These are phyloP conservation scores for Lagenidium giganteum DNA, from an alignment of 352 stramenopile genomes.

Conservation along the genomic window DNA sequence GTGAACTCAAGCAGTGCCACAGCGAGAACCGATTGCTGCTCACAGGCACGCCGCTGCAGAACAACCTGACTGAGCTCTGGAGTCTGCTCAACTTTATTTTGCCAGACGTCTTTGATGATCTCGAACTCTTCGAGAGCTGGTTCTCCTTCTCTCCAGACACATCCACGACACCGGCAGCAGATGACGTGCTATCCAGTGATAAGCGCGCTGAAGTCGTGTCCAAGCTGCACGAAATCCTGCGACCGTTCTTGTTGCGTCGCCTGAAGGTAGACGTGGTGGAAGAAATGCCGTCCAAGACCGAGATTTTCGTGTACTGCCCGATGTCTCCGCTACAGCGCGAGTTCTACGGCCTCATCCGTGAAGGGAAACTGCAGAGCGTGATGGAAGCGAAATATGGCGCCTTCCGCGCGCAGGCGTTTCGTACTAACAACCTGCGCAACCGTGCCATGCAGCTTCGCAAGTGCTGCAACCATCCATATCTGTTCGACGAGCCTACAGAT, in stretches of 20 bases:
- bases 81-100: slow-evolving; percentile 98
- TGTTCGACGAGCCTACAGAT: slow-evolving; percentile 81
- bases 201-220: slow-evolving; percentile 92
- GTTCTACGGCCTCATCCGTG: slow-evolving; percentile 93
- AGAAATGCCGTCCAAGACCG: slow-evolving; percentile 95
- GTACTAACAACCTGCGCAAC: slow-evolving; percentile 60
- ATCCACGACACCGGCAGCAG: slow-evolving; percentile 27
- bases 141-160: slow-evolving; percentile 96
- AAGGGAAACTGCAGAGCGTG: slow-evolving; percentile 82
- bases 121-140: slow-evolving; percentile 98
- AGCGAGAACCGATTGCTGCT: slow-evolving; percentile 94
- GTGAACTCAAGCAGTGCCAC: slow-evolving; percentile 90
- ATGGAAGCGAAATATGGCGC: slow-evolving; percentile 82
- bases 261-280: slow-evolving; percentile 93
- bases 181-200: slow-evolving; percentile 89
- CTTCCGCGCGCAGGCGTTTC: slow-evolving; percentile 42
- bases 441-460: slow-evolving; percentile 79
- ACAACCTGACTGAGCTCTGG: slow-evolving; percentile 98
- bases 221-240: slow-evolving; percentile 97
- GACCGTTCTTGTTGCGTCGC: slow-evolving; percentile 94
- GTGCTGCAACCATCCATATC: slow-evolving; percentile 86
- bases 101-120: slow-evolving; percentile 96
- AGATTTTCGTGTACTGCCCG: slow-evolving; percentile 96
- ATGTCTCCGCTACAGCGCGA: slow-evolving; percentile 93
- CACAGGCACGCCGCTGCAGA: slow-evolving; percentile 96